phyloP scores from a whole-genome alignment of 2,329 filamentous ascomycete species.

The Neoarthrinium moseri region DNA sequence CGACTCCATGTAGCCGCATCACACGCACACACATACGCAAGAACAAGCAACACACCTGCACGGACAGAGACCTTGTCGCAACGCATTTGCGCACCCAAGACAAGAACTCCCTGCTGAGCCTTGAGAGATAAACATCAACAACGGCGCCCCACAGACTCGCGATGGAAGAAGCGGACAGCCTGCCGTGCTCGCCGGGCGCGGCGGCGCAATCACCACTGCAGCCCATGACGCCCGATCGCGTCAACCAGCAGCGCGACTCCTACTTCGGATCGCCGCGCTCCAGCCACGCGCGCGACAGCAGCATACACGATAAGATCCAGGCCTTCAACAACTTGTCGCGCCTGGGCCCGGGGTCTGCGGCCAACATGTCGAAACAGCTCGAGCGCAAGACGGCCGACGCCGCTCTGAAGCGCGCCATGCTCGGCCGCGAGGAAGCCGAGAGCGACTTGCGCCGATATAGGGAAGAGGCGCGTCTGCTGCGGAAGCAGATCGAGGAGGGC shows the following conservation, averaged over 20 bases:
- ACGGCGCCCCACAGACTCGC: not conserved
- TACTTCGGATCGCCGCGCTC: slow-evolving; percentile 16
- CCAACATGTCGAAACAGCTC: slow-evolving; percentile 50
- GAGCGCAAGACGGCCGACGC: slow-evolving; percentile 66
- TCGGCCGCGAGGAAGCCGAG: slow-evolving; percentile 71
- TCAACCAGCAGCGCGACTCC: slow-evolving; percentile 26
- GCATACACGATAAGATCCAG: slow-evolving; percentile 32
- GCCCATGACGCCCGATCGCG: slow-evolving; percentile 26
- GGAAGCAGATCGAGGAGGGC: slow-evolving; percentile 62
- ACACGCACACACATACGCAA: no score
- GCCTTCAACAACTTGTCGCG: slow-evolving; percentile 30
- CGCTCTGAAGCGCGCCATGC: slow-evolving; percentile 63
- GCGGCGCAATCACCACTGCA: slow-evolving; percentile 22
- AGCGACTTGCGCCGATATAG: slow-evolving; percentile 62
- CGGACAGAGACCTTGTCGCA: no score
- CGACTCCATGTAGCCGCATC: no score
- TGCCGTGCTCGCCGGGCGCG: slow-evolving; percentile 20
- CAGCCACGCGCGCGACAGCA: slow-evolving; percentile 25
- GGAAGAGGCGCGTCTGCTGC: slow-evolving; percentile 57
- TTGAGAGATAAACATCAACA: not conserved
- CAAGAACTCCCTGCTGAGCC: not conserved
- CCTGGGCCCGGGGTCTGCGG: slow-evolving; percentile 8
- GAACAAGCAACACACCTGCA: no score
- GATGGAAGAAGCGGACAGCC: slow-evolving; percentile 11
- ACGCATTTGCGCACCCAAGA: no score